Evolutionary conservation across 139 green algal species (phyloP), one percentile per base, ranked within the genome.

Genomic region (Pedinophyceae sp.): DNA sequence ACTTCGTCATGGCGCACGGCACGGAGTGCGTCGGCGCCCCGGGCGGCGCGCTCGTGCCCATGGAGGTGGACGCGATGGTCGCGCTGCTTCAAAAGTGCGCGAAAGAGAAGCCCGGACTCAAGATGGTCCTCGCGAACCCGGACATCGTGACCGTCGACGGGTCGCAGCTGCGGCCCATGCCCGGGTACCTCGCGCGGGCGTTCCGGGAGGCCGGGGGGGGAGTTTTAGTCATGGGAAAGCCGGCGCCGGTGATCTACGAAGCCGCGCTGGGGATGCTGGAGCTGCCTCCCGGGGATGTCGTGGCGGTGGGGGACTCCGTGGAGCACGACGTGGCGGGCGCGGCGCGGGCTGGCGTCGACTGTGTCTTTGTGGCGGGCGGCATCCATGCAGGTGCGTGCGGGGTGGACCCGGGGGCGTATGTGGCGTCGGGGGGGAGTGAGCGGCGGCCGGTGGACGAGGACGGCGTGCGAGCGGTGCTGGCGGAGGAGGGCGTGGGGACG

Each of bases 1-100:
- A 94, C 26, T 94, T 95, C 67, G 72, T 96, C 10, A 57, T 97
- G 26, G 81, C 77, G 1, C 87, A 95, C 57, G 88, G 88, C 57
- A 91, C 83, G 17, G 78, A 95, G 58, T 79, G 68, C 1, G 5
- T 88, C 2, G 74, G 62, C 2, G 39, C 7, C 23, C 47, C 48
- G 16, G 54, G 28, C 1, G 64, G 55, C 26, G 56, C 46, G 34
- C 47, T 34, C 1, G 13, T 43, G 30, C 54, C 64, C 18, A 39
- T 40, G 30, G 60, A 38, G 34, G 17, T 80, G 17, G 63, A 79
- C 0, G 27, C 71, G 20, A 56, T 87, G 38, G 28, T 65, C 17
- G 20, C 23, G 25, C 22, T 83, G 30, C 55, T 87, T 52, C 13
- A 50, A 24, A n/a, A 58, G 50, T 79, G 70, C 48, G 38, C 50